A percentile compares a stretch with the other conserved stretches of the same genome.
phyloP scores from a whole-genome alignment of 2,329 filamentous ascomycete genomes.

The Ceratocystis alfenasii region DNA sequence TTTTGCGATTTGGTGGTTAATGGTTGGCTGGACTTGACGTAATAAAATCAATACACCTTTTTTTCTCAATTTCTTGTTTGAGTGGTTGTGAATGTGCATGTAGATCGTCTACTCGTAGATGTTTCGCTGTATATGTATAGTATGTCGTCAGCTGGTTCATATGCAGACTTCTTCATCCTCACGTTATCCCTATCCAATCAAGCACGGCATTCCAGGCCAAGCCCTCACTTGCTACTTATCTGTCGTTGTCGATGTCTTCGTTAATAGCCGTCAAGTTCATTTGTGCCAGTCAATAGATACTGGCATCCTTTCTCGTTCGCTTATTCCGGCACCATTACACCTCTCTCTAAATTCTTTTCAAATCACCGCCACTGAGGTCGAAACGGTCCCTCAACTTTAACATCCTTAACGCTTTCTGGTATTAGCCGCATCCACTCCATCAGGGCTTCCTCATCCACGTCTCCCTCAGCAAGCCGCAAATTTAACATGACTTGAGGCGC shows the following conservation, averaged over 20 bases:
- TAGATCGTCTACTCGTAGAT: not conserved
- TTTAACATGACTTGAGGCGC: conserved; percentile 39
- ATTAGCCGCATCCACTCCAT: conserved; percentile 47
- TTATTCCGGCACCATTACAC: not conserved
- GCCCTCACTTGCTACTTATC: not conserved
- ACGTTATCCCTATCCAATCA: no score
- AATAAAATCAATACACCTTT: not conserved
- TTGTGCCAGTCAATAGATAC: conserved; percentile 2
- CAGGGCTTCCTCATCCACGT: conserved; percentile 43
- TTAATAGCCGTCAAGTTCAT: conserved; percentile 11
- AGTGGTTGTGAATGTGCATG: no score
- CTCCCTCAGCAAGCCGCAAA: conserved; percentile 40
- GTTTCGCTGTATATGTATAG: not conserved
- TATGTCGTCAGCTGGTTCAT: not conserved
- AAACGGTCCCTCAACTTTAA: conserved; percentile 43
- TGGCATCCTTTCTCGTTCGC: not conserved
- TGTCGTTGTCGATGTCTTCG: not conserved
- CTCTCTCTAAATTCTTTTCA: conserved; percentile 8
- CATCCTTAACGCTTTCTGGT: conserved; percentile 44
- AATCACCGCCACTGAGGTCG: conserved; percentile 23
- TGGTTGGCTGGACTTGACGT: not conserved
- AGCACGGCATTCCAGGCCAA: not conserved
- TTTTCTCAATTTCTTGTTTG: not conserved
- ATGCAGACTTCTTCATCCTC: not conserved
- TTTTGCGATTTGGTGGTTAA: not conserved